A percentile compares a stretch with the other conserved stretches of the same genome.
Conservation (phyloP, 371 early-diverging fungal genomes). For the Mortierella sp. region DNA sequence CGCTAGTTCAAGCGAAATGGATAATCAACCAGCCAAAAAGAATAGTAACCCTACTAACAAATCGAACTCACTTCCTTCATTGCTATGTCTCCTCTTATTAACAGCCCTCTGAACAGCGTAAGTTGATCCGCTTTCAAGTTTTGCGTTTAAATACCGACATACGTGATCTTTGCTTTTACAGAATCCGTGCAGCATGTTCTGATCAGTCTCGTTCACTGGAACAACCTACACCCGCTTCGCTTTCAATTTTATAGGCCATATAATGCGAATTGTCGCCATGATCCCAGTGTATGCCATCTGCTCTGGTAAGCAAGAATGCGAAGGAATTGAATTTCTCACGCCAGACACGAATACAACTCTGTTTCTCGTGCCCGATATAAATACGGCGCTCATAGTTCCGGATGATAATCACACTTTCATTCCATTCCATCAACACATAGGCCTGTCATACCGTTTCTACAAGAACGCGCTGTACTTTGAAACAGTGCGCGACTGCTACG, state of each 20-base stretch:
- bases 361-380: neutral
- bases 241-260: conserved; percentile 41
- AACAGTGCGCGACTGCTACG: conserved; percentile 77
- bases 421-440: neutral
- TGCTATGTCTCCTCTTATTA: neutral
- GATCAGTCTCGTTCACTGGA: neutral
- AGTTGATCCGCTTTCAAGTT: neutral
- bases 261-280: conserved; percentile 82
- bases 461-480: conserved; percentile 74
- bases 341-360: neutral
- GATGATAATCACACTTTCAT: neutral
- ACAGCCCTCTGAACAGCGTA: conserved; percentile 67
- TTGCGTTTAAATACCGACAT: neutral
- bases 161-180: neutral
- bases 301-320: conserved; percentile 48
- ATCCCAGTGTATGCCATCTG: conserved; percentile 80
- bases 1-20: neutral
- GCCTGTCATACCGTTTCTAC: conserved; percentile 75
- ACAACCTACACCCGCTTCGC: conserved; percentile 21
- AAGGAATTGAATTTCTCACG: neutral
- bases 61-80: neutral
- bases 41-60: too few species aligned
- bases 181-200: neutral
- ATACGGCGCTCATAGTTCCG: neutral
- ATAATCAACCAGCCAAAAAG: neutral